These are phyloP conservation scores for Castanopsis chinensis DNA, from an alignment of 306 rosid genomes.

Conservation along the genomic window DNA sequence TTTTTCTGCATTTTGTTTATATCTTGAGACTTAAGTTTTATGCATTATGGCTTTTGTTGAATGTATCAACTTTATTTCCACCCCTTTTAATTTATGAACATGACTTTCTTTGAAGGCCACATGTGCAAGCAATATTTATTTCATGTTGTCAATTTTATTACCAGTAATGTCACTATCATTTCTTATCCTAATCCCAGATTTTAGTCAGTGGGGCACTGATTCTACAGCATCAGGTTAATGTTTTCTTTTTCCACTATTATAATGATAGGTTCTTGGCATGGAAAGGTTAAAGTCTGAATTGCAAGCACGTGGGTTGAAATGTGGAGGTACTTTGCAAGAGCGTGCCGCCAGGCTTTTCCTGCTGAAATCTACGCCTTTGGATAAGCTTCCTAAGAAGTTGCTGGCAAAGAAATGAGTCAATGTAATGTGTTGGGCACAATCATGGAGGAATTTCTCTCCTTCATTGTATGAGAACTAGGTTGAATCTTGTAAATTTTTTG, in stretches of 20 bases:
- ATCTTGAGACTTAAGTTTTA: neutral
- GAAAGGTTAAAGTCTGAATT: constrained; percentile 80
- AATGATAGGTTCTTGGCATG: constrained; percentile 68
- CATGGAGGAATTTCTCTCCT: neutral
- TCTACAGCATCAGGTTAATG: neutral
- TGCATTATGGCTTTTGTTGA: neutral
- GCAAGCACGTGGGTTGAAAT: constrained; percentile 76
- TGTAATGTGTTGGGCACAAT: neutral
- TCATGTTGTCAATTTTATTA: neutral
- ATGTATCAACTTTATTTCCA: neutral
- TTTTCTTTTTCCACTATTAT: neutral
- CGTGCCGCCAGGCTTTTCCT: constrained; percentile 92
- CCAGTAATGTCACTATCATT: neutral
- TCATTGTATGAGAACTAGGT: neutral
- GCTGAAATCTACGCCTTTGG: constrained; percentile 69
- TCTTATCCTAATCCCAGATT: neutral
- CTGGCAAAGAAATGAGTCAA: constrained; percentile 61
- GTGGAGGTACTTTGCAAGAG: constrained; percentile 89
- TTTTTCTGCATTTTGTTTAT: neutral
- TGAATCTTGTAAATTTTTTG: neutral
- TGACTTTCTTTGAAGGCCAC: neutral
- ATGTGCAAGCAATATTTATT: neutral
- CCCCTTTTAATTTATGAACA: neutral
- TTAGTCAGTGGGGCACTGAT: neutral
- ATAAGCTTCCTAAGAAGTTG: constrained; percentile 80